Percentiles rank a stretch among this genome's conserved stretches.
These are phyloP conservation scores for Aspergillus steynii DNA, from an alignment of 495 filamentous ascomycete genomes.

Conservation along the genomic window DNA sequence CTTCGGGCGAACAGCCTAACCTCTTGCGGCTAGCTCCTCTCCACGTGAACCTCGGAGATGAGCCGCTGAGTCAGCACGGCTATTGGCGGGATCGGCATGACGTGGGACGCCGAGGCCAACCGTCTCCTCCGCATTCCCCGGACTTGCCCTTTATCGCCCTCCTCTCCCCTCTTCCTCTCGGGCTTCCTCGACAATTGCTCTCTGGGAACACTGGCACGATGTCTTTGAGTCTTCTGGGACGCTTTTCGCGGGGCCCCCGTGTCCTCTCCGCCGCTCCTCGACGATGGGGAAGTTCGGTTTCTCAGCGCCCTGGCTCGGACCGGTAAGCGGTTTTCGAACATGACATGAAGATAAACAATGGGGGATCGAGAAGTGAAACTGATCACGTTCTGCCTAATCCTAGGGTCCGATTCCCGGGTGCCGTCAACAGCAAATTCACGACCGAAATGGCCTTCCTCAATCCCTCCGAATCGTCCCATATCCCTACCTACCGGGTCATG, in stretches of 20 bases:
- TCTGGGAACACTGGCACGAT: slow-evolving; percentile 20
- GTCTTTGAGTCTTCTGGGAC: slow-evolving; percentile 24
- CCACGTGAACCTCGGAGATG: neutral
- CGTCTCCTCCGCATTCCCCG: slow-evolving; percentile 39
- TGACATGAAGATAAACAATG: neutral
- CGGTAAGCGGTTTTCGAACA: slow-evolving; percentile 36
- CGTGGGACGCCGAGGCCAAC: slow-evolving; percentile 36
- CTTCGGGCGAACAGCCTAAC: neutral
- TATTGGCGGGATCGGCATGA: slow-evolving; percentile 25
- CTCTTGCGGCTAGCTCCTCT: neutral
- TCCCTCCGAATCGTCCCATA: slow-evolving; percentile 63
- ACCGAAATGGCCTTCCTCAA: slow-evolving; percentile 71
- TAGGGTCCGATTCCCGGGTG: slow-evolving; percentile 91
- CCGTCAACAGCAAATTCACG: slow-evolving; percentile 89
- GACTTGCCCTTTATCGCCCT: slow-evolving; percentile 7
- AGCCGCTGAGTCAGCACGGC: slow-evolving; percentile 12
- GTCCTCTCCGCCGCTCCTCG: slow-evolving; percentile 12
- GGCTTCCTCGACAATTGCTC: slow-evolving; percentile 1
- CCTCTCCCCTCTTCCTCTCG: slow-evolving; percentile 1
- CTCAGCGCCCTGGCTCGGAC: slow-evolving; percentile 71
- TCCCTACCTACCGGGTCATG: slow-evolving; percentile 85
- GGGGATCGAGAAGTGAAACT: neutral
- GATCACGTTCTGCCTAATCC: slow-evolving; percentile 6
- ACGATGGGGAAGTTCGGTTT: slow-evolving; percentile 59
- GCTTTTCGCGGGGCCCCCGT: slow-evolving; percentile 3